Conservation (phyloP, 768 basidiomycete species). For the Boletales sp. region DNA sequence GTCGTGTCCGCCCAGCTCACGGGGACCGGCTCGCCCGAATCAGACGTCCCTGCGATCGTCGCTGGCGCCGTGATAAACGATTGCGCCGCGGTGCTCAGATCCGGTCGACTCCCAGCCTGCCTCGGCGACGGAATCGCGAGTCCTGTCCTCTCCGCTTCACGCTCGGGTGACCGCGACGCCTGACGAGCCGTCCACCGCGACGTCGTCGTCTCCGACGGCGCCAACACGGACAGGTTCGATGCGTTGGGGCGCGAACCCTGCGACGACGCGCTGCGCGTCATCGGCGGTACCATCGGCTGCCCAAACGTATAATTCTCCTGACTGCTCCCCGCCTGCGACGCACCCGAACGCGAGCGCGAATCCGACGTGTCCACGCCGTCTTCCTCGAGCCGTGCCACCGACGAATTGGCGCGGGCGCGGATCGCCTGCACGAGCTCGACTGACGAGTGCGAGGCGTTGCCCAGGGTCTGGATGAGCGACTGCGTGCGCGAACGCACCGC, state of each 20-base stretch:
- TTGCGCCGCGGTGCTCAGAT: conserved; percentile 65
- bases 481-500: conserved; percentile 60
- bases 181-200: conserved; percentile 20
- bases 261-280: conserved; percentile 13
- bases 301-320: conserved; percentile 78
- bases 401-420: conserved; percentile 59
- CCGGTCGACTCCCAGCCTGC: conserved; percentile 42
- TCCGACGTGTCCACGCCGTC: conserved; percentile 38
- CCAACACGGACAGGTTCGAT: conserved; percentile 22
- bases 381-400: conserved; percentile 65
- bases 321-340: conserved; percentile 39
- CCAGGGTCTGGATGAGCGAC: conserved; percentile 62
- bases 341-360: conserved; percentile 39
- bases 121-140: conserved; percentile 25
- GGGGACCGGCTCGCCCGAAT: conserved; percentile 44
- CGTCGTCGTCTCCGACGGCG: conserved; percentile 25
- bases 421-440: conserved; percentile 51
- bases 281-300: conserved; percentile 41
- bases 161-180: conserved; percentile 11
- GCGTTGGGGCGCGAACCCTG: conserved; percentile 14
- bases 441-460: conserved; percentile 58
- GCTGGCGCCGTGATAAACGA: conserved; percentile 68
- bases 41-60: conserved; percentile 54
- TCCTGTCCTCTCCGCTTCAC: conserved; percentile 12
- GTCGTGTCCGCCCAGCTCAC: conserved; percentile 47